Percentiles rank a stretch among this genome's conserved stretches.
These are phyloP conservation scores for Quercus agrifolia DNA, from an alignment of 306 rosid genomes.

Conservation along the genomic window DNA sequence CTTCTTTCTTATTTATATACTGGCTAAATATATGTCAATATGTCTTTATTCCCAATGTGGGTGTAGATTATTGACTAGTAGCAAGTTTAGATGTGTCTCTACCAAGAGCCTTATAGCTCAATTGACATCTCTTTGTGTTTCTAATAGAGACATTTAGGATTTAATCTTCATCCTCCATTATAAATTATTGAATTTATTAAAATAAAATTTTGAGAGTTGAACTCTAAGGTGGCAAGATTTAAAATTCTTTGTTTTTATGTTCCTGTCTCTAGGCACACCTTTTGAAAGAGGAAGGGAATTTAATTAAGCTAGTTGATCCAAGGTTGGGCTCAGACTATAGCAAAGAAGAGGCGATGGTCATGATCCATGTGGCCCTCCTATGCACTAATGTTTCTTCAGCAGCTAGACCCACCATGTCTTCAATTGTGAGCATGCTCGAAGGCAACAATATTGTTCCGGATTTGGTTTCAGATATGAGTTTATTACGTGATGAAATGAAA, in stretches of 20 bases:
- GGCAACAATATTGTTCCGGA: slow-evolving; percentile 26
- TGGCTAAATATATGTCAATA: no score
- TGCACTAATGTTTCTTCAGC: slow-evolving; percentile 34
- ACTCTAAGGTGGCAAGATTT: no score
- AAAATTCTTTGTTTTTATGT: background rate
- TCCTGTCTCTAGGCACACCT: slow-evolving; percentile 23
- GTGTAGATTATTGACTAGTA: no score
- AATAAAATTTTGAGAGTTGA: no score
- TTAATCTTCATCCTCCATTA: no score
- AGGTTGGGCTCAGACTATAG: slow-evolving; percentile 25
- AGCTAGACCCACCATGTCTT: slow-evolving; percentile 40
- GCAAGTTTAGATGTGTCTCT: no score
- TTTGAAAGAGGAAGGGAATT: slow-evolving; percentile 19
- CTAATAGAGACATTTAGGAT: accelerated
- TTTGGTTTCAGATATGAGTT: background rate
- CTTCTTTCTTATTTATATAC: no score
- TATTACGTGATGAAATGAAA: slow-evolving; percentile 10
- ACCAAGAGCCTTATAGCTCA: no score
- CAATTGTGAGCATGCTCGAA: slow-evolving; percentile 44
- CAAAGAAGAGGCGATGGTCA: slow-evolving; percentile 18
- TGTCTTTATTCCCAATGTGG: no score
- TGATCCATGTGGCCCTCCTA: slow-evolving; percentile 35
- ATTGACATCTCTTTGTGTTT: no score
- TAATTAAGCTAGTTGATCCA: slow-evolving; percentile 41
- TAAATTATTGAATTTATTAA: no score